phyloP scores from a whole-genome alignment of 1,139 yeast genomes.

The Hansenula sp. region DNA sequence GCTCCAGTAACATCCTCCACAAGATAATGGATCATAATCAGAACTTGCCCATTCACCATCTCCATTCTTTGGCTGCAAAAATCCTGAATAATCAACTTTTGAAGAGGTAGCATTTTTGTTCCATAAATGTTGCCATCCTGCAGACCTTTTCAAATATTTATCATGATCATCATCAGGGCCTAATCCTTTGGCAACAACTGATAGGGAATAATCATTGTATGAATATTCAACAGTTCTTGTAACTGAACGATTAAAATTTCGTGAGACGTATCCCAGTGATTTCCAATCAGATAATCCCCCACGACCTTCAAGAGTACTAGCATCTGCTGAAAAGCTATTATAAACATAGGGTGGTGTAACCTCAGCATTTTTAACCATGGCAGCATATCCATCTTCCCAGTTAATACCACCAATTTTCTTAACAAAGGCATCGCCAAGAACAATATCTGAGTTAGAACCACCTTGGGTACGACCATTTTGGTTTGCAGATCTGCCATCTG shows the following conservation, averaged over 20 bases:
- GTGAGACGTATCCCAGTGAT: conserved; percentile 28
- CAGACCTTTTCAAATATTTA: conserved; percentile 32
- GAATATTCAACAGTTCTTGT: conserved; percentile 38
- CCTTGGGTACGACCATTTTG: conserved; percentile 40
- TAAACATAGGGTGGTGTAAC: conserved; percentile 28
- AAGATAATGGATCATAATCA: conserved; percentile 29
- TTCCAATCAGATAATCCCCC: conserved; percentile 35
- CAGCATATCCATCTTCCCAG: conserved; percentile 33
- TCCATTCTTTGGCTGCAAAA: conserved; percentile 32
- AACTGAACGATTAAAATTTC: conserved; percentile 31
- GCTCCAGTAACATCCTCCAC: conserved; percentile 34
- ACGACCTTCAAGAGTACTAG: conserved; percentile 30
- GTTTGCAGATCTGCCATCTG: conserved; percentile 37
- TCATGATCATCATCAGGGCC: conserved; percentile 24
- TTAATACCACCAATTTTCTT: conserved; percentile 27
- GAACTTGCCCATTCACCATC: conserved; percentile 28
- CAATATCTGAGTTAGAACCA: conserved; percentile 37
- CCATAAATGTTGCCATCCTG: conserved; percentile 38
- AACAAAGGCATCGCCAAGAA: conserved; percentile 36
- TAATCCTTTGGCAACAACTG: conserved; percentile 33
- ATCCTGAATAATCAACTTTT: conserved; percentile 28
- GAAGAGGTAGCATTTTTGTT: conserved; percentile 27
- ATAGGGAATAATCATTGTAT: conserved; percentile 35
- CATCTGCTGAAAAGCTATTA: conserved; percentile 29
- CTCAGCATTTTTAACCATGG: conserved; percentile 38